These are phyloP conservation scores for Hydnomerulius pinastri DNA, from an alignment of 768 basidiomycete genomes.

Conservation along the genomic window DNA sequence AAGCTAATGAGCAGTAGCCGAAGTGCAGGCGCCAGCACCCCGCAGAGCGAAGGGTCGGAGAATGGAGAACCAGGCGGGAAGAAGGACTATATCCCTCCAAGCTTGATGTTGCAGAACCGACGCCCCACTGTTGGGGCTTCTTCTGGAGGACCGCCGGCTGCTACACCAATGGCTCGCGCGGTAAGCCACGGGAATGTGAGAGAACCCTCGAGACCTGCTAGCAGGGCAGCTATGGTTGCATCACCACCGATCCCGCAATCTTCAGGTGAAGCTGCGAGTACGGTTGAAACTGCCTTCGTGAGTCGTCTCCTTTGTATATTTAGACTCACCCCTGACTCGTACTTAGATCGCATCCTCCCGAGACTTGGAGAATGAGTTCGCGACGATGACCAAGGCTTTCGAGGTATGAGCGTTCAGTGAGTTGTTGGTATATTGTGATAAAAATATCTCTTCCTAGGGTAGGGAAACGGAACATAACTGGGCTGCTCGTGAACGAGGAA, in stretches of 20 bases:
- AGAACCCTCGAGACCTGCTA: constrained; percentile 56
- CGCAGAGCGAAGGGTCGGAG: constrained; percentile 62
- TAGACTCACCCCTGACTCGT: constrained; percentile 1
- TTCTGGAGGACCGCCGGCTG: constrained; percentile 25
- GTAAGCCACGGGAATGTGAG: constrained; percentile 51
- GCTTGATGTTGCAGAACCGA: constrained; percentile 57
- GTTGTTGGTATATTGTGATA: neutral
- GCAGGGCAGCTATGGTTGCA: constrained; percentile 52
- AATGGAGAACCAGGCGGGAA: constrained; percentile 38
- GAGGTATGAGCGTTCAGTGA: constrained; percentile 51
- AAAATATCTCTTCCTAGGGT: constrained; percentile 53
- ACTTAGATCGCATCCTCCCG: constrained; percentile 76
- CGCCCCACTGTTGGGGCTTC: constrained; percentile 44
- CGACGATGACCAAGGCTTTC: constrained; percentile 75
- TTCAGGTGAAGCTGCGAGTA: constrained; percentile 41
- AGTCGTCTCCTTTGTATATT: constrained; percentile 25
- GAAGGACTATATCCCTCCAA: constrained; percentile 77
- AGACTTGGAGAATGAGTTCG: constrained; percentile 87
- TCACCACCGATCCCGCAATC: constrained; percentile 45
- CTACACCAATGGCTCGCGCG: constrained; percentile 40
- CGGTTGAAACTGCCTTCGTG: constrained; percentile 71
- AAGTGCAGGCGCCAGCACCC: constrained; percentile 42
- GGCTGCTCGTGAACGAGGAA: constrained; percentile 75
- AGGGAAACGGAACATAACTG: constrained; percentile 98
- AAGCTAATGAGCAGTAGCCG: constrained; percentile 55